Percentiles rank a stretch among this genome's conserved stretches.
Conservation (phyloP, 2,329 filamentous ascomycete species). For the Stemphylium lycopersici region DNA sequence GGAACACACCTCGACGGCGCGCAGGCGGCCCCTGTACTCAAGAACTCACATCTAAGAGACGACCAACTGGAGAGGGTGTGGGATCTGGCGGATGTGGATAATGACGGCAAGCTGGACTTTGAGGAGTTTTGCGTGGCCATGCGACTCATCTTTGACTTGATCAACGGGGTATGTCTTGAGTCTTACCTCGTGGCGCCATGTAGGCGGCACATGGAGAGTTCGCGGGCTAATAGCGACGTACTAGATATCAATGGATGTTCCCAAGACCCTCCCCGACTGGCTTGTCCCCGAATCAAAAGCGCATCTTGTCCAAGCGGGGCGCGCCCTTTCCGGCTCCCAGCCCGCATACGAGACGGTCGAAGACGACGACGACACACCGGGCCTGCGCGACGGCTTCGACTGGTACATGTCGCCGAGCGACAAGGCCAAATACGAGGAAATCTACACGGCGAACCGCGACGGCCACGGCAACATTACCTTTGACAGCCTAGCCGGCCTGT, state of each 20-base stretch:
- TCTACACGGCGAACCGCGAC: slow-evolving; percentile 91
- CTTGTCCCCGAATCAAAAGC: slow-evolving; percentile 83
- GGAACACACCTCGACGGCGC: slow-evolving; percentile 69
- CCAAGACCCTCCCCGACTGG: slow-evolving; percentile 86
- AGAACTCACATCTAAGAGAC: slow-evolving; percentile 74
- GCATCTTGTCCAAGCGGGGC: slow-evolving; percentile 50
- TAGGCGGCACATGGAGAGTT: background rate
- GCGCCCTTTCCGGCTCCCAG: slow-evolving; percentile 72
- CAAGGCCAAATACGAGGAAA: slow-evolving; percentile 94
- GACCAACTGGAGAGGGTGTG: slow-evolving; percentile 95
- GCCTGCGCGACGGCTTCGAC: slow-evolving; percentile 94
- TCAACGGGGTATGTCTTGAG: slow-evolving; percentile 75
- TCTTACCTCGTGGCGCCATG: background rate
- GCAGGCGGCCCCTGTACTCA: slow-evolving; percentile 73
- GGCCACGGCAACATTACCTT: slow-evolving; percentile 80
- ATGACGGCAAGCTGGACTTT: slow-evolving; percentile 96
- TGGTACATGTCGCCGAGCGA: slow-evolving; percentile 98
- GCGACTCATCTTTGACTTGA: slow-evolving; percentile 94
- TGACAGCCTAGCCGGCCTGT: slow-evolving; percentile 78
- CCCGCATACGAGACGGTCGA: slow-evolving; percentile 85
- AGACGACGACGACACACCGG: slow-evolving; percentile 76
- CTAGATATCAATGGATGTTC: slow-evolving; percentile 84
- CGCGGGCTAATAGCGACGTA: background rate
- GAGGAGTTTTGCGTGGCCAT: slow-evolving; percentile 99
- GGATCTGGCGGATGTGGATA: slow-evolving; percentile 97